These are phyloP conservation scores for Boletellus sp. DNA, from an alignment of 1,284 basidiomycete genomes.

Conservation along the genomic window DNA sequence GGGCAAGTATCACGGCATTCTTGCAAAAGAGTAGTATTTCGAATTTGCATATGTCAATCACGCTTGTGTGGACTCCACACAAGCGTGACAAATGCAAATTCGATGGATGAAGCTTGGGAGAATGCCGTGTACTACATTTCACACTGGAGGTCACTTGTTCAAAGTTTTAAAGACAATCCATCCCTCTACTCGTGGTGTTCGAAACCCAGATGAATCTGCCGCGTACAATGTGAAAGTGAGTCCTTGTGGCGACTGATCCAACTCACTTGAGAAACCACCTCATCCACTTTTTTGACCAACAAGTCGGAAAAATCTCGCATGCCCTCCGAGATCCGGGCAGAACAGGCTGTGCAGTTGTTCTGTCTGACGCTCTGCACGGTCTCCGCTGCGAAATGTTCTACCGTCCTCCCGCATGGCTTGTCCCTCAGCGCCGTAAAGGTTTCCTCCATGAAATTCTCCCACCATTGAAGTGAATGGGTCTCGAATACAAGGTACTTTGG, in stretches of 20 bases:
- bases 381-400: not conserved
- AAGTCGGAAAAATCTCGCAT: constrained; percentile 19
- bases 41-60: too few species aligned
- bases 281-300: constrained; percentile 15
- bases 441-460: constrained; percentile 18
- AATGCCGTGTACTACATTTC: not conserved
- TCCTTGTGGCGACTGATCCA: not conserved
- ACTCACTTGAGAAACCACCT: constrained; percentile 10
- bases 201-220: constrained; percentile 10
- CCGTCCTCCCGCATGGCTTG: constrained; percentile 15
- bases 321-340: not conserved
- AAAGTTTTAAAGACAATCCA: not conserved
- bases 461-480: constrained; percentile 11
- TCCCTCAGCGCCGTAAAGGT: constrained; percentile 8
- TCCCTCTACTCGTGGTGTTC: not conserved
- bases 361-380: constrained; percentile 2
- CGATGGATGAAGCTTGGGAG: too few species aligned
- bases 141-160: not conserved
- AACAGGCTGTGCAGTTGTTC: constrained; percentile 8
- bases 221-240: not conserved
- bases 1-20: constrained; percentile 66
- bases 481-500: not conserved
- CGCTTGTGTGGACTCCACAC: too few species aligned
- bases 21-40: constrained; percentile 37
- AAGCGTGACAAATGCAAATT: too few species aligned